These are phyloP conservation scores for Fusarium palustre DNA, from an alignment of 2,329 filamentous ascomycete species.

Conservation along the genomic window DNA sequence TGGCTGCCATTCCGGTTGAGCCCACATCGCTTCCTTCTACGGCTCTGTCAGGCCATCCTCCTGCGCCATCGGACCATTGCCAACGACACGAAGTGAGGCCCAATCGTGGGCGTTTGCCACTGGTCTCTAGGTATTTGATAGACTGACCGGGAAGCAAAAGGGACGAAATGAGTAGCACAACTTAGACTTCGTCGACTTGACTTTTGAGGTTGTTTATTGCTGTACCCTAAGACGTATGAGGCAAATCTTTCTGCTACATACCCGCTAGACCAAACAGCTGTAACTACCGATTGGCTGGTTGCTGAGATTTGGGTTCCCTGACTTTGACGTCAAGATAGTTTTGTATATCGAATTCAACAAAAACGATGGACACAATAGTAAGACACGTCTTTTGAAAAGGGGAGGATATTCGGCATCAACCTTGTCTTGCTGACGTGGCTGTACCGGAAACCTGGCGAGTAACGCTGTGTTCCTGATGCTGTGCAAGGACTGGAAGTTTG, in stretches of 20 bases:
- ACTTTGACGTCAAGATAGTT: neutral
- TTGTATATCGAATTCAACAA: neutral
- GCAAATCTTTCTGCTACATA: too few relatives aligned
- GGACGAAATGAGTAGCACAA: too few relatives aligned
- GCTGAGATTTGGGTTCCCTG: neutral
- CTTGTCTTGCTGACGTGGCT: neutral
- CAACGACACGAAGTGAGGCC: neutral
- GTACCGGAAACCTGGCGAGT: neutral
- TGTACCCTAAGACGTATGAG: too few relatives aligned
- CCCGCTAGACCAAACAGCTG: too few relatives aligned
- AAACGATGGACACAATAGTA: neutral
- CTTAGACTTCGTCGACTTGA: too few relatives aligned
- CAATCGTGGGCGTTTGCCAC: neutral
- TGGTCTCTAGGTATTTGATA: neutral
- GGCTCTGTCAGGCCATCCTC: neutral
- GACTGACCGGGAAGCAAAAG: too few relatives aligned
- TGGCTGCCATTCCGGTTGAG: neutral
- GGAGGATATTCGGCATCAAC: neutral
- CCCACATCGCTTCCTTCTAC: neutral
- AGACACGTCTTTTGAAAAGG: too few relatives aligned
- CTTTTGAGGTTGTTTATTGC: too few relatives aligned
- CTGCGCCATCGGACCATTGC: neutral
- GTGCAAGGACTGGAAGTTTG: neutral
- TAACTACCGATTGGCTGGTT: neutral
- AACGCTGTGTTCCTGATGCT: neutral